Evolutionary conservation across 352 stramenopile genomes (phyloP), one percentile per base, ranked within the genome.

Genomic region (Phytophthora pisi): DNA sequence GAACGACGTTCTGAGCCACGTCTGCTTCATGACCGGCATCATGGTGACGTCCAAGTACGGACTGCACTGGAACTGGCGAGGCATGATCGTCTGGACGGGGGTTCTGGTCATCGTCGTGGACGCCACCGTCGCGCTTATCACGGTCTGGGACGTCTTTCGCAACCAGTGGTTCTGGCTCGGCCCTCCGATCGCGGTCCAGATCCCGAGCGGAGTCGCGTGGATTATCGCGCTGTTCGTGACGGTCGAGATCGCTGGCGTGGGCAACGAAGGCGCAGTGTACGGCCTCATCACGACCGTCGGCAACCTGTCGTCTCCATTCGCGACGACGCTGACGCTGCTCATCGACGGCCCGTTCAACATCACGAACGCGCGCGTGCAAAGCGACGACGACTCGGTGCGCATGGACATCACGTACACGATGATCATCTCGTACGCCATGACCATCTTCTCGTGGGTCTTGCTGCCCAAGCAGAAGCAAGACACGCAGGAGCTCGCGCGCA

Each of bases 31-130:
- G 38, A 68, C 57, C 23, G 61, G 61, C 9, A 68, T 68, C 42
- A 68, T 68, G 52, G 43, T 62, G n/a, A 67, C 60, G 45, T 67
- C 60, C 30, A 67, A 67, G 51, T 67, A 67, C 50, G 60, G 60
- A 24, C 60, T 67, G 28, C 60, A 67, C 30, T 61, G 51, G 51
- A 51, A 61, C 42, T 67, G 60, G 60, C 60, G 60, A 20, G 52
- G 60, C 9, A 67, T 67, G 61, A 68, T 68, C 52, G 51, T 68
- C 16, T 51, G 38, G 20, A 68, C 61, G 5, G 52, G 61, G 0
- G 26, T 68, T n/a, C 28, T 62, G 3, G 61, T 68, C 26, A 68
- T 68, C 9, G n/a, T 68, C 18, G 28, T 68, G 20, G 61, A 68
- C 40, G 52, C 40, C 20, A 49, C 60, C 6, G 60, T 67, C 4